Evolutionary conservation across 2,329 filamentous ascomycete species (phyloP).

Genomic region (Claviceps paspali): DNA sequence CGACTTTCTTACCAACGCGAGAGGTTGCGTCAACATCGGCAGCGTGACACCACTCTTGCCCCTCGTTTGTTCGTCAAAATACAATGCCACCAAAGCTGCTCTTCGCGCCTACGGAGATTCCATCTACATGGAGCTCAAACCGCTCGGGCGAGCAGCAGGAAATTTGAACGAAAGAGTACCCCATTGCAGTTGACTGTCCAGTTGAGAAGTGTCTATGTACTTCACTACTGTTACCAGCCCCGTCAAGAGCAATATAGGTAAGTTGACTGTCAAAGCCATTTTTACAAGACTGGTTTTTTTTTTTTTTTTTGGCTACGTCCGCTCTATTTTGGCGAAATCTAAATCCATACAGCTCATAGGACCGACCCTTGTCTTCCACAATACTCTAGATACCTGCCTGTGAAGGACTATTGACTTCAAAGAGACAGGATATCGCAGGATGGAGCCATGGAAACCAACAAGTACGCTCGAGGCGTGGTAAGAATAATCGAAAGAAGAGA

Average conservation of each 20-base stretch:
- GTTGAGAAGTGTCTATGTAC: slow-evolving; percentile 6
- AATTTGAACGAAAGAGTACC: background rate
- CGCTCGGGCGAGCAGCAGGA: slow-evolving; percentile 8
- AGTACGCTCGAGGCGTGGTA: slow-evolving; percentile 8
- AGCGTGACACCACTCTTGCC: slow-evolving; percentile 11
- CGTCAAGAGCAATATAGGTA: slow-evolving; percentile 9
- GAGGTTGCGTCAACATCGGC: slow-evolving; percentile 13
- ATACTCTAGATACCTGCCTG: slow-evolving; percentile 5
- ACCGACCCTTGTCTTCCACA: slow-evolving; percentile 5
- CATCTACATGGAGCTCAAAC: slow-evolving; percentile 11
- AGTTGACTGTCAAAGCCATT: background rate
- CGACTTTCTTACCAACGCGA: slow-evolving; percentile 9
- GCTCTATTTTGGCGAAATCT: too few relatives aligned
- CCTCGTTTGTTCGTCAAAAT: slow-evolving; percentile 8
- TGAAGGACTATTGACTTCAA: slow-evolving; percentile 7
- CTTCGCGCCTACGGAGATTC: slow-evolving; percentile 10
- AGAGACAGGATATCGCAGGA: slow-evolving; percentile 4
- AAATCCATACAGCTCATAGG: slow-evolving; percentile 5
- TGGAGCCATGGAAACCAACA: slow-evolving; percentile 5
- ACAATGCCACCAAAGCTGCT: slow-evolving; percentile 12
- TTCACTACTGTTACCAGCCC: slow-evolving; percentile 8
- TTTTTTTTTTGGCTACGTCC: too few relatives aligned
- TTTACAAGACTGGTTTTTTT: too few relatives aligned
- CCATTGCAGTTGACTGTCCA: background rate
- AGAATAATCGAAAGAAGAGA: slow-evolving; percentile 7